Percentiles rank a stretch among this genome's conserved stretches.
Conservation (phyloP, 768 basidiomycete species). For the Tricholoma sp. region DNA sequence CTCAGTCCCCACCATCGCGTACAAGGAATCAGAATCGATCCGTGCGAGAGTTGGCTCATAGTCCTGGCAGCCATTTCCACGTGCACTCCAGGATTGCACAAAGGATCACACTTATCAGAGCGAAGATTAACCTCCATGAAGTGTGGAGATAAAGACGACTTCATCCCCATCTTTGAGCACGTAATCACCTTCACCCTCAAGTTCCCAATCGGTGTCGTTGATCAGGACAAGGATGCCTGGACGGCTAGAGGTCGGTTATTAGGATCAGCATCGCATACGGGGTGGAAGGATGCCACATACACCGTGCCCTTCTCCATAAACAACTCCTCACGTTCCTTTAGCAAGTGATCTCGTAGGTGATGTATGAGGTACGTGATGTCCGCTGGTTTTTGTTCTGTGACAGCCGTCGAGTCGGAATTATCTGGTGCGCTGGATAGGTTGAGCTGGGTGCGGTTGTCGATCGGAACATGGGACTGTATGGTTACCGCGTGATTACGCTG, state of each 20-base stretch:
- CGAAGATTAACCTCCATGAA: slow-evolving; percentile 78
- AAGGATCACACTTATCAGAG: neutral
- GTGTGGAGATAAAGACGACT: slow-evolving; percentile 93
- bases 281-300: slow-evolving; percentile 40
- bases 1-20: too few species aligned
- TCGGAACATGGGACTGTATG: slow-evolving; percentile 44
- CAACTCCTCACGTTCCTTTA: slow-evolving; percentile 82
- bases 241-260: slow-evolving; percentile 48
- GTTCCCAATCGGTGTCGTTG: slow-evolving; percentile 97
- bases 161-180: slow-evolving; percentile 74
- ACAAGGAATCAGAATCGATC: too few species aligned
- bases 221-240: slow-evolving; percentile 96
- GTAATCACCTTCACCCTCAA: slow-evolving; percentile 92
- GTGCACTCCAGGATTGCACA: too few species aligned
- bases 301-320: slow-evolving; percentile 86
- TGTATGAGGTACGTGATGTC: slow-evolving; percentile 76
- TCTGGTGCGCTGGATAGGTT: neutral
- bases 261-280: slow-evolving; percentile 1
- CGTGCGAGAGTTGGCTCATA: too few species aligned
- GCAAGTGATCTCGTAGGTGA: slow-evolving; percentile 68
- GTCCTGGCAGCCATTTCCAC: neutral
- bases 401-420: neutral
- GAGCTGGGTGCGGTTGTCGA: slow-evolving; percentile 25
- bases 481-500: slow-evolving; percentile 51
- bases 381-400: slow-evolving; percentile 34